Percentiles rank a stretch among this genome's conserved stretches.
Conservation (phyloP, 1,139 yeast genomes). For the Suzukiozyma palmioleophila region DNA sequence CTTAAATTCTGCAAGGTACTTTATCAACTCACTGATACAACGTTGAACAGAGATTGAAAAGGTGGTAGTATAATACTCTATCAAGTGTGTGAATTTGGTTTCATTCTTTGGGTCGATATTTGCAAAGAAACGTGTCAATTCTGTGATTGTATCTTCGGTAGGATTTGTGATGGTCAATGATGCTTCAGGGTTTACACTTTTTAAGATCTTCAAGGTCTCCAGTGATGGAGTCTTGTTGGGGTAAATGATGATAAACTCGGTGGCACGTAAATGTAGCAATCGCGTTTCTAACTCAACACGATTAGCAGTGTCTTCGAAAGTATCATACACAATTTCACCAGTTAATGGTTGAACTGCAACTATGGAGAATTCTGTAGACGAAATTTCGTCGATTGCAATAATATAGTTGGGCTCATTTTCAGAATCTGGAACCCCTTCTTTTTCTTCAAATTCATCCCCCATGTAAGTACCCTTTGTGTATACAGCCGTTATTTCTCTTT, state of each 20-base stretch:
- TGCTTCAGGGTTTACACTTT: slow-evolving; percentile 13
- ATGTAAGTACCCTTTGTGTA: slow-evolving; percentile 85
- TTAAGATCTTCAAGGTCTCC: slow-evolving; percentile 22
- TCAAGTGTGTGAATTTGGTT: slow-evolving; percentile 12
- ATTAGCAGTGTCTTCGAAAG: slow-evolving; percentile 52
- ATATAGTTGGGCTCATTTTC: slow-evolving; percentile 25
- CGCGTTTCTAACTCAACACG: slow-evolving; percentile 69
- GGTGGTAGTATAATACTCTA: slow-evolving; percentile 22
- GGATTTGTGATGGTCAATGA: slow-evolving; percentile 10
- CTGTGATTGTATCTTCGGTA: slow-evolving; percentile 1
- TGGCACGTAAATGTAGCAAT: slow-evolving; percentile 66
- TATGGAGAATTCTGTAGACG: slow-evolving; percentile 27
- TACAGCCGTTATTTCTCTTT: slow-evolving; percentile 63
- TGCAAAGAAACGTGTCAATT: slow-evolving; percentile 14
- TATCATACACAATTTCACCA: slow-evolving; percentile 74
- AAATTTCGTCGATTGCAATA: slow-evolving; percentile 22
- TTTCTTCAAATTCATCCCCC: slow-evolving; percentile 47
- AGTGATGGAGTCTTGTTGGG: slow-evolving; percentile 15
- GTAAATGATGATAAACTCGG: slow-evolving; percentile 57
- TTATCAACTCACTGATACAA: slow-evolving; percentile 46
- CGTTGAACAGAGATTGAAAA: slow-evolving; percentile 24
- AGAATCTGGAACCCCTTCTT: slow-evolving; percentile 15
- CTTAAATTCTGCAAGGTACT: slow-evolving; percentile 59
- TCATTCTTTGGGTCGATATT: slow-evolving; percentile 9
- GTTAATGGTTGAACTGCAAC: slow-evolving; percentile 74